phyloP scores from a whole-genome alignment of 768 basidiomycete species.

The Tricholoma terreum region DNA sequence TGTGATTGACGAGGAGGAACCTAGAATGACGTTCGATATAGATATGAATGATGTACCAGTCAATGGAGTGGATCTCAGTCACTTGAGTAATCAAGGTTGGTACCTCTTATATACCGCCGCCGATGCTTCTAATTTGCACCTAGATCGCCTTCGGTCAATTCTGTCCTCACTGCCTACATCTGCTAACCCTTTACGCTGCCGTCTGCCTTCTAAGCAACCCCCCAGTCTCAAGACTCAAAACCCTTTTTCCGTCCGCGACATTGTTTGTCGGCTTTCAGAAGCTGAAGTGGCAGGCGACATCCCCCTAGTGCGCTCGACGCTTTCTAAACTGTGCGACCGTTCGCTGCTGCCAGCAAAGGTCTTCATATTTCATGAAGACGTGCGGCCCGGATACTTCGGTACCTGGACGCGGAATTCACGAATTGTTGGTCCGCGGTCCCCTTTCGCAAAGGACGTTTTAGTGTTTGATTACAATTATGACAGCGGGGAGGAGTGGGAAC shows the following conservation, averaged over 20 bases:
- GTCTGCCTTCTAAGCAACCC: slow-evolving; percentile 13
- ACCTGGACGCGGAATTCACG: slow-evolving; percentile 88
- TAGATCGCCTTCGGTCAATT: slow-evolving; percentile 40
- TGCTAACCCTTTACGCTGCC: slow-evolving; percentile 15
- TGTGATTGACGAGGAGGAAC: slow-evolving; percentile 43
- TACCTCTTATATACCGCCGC: not conserved
- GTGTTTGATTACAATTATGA: slow-evolving; percentile 89
- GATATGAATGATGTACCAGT: slow-evolving; percentile 23
- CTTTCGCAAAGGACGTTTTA: slow-evolving; percentile 74
- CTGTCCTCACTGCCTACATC: slow-evolving; percentile 33
- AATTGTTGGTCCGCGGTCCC: slow-evolving; percentile 77
- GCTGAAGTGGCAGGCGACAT: slow-evolving; percentile 77
- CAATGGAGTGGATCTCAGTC: slow-evolving; percentile 22
- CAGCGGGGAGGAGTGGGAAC: slow-evolving; percentile 96
- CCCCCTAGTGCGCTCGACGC: slow-evolving; percentile 60
- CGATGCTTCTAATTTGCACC: slow-evolving; percentile 4
- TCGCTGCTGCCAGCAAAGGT: slow-evolving; percentile 69
- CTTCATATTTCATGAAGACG: slow-evolving; percentile 79
- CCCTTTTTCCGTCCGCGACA: slow-evolving; percentile 38
- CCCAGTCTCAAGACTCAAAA: slow-evolving; percentile 35
- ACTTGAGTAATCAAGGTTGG: slow-evolving; percentile 42
- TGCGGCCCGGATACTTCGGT: slow-evolving; percentile 89
- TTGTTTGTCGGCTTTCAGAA: slow-evolving; percentile 66
- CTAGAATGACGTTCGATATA: slow-evolving; percentile 11
- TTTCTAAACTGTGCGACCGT: slow-evolving; percentile 60